Evolutionary conservation across 1,139 yeast genomes (phyloP), one percentile per base, ranked within the genome.

Genomic region (Scheffersomyces parashehatae): DNA sequence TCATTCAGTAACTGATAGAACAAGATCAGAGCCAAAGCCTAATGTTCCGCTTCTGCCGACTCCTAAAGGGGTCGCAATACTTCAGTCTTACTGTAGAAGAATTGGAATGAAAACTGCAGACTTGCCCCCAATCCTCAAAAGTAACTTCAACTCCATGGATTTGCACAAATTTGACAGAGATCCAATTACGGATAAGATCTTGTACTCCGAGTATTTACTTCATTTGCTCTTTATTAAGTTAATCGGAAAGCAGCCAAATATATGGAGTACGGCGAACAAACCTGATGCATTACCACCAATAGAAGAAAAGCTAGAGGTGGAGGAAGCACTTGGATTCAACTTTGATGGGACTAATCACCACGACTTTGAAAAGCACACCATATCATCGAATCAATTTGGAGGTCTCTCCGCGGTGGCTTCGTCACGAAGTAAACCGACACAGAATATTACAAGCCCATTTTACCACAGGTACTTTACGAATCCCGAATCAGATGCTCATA

Each of bases 401-500:
- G 5, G 24, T 14, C 26, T 20, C 7, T 5, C 26, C 26, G 8
- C 26, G 5, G 26, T 16, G 13, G 38, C 15, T n/a, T n/a, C 31
- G 11, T n/a, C 3, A 5, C 29, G 20, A 30, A 24, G 28, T 24
- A 26, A 35, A 35, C 10, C 37, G 15, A 10, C 24, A 14, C n/a
- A 20, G 11, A 10, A 44, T 3, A 55, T 65, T 33, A 56, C 55
- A 2, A 85, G 93, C 5, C 96, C 96, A 0, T 83, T 85, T 50
- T 79, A 82, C 42, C 96, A 88, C 57, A 75, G 81, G 38, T 88
- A 79, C 57, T 89, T 88, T 63, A 83, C 93, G 9, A 90, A 91
- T 53, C 98, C 98, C 0, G 95, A 87, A 58, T 87, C 96, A 0
- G 95, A 87, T 50, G 73, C 96, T 0, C 86, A 84, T 56, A 62